Evolutionary conservation across 2,329 filamentous ascomycete species (phyloP).

Genomic region (Monosporascus sp.): DNA sequence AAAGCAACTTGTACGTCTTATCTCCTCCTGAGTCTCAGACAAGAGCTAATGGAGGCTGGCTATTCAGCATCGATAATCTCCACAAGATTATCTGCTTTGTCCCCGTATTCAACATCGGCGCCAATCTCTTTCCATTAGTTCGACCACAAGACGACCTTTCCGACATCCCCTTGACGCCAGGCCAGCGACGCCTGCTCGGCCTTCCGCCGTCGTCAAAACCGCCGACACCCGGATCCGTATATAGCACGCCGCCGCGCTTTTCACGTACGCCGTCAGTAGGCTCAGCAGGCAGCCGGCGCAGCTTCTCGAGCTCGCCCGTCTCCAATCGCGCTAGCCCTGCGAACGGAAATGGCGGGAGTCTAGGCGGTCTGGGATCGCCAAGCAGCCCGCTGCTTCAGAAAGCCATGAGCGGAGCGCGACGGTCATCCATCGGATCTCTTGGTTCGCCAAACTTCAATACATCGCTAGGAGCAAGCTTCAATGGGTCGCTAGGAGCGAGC

Average conservation of each 20-base stretch:
- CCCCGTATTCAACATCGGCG: constrained; percentile 64
- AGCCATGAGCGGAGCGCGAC: constrained; percentile 50
- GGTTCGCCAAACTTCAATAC: constrained; percentile 42
- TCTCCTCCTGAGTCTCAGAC: background rate
- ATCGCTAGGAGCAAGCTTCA: constrained; percentile 53
- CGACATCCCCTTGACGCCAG: constrained; percentile 88
- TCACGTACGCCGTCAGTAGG: constrained; percentile 65
- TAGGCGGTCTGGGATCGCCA: constrained; percentile 37
- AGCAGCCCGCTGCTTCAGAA: constrained; percentile 62
- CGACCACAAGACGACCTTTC: constrained; percentile 69
- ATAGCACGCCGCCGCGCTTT: constrained; percentile 84
- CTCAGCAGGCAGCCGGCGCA: constrained; percentile 56
- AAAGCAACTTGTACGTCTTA: constrained; percentile 1
- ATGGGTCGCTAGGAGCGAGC: constrained; percentile 36
- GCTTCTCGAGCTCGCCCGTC: constrained; percentile 53
- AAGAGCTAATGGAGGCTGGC: background rate
- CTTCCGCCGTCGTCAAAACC: constrained; percentile 61
- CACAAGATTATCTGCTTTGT: constrained; percentile 40
- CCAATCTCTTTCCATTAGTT: constrained; percentile 68
- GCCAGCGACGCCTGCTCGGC: constrained; percentile 79
- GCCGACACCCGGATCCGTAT: constrained; percentile 65
- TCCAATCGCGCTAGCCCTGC: constrained; percentile 50
- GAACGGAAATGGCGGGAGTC: constrained; percentile 19
- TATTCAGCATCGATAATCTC: background rate
- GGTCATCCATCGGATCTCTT: constrained; percentile 58